Conservation (phyloP, 495 filamentous ascomycete species). For the Aspergillus affinis region DNA sequence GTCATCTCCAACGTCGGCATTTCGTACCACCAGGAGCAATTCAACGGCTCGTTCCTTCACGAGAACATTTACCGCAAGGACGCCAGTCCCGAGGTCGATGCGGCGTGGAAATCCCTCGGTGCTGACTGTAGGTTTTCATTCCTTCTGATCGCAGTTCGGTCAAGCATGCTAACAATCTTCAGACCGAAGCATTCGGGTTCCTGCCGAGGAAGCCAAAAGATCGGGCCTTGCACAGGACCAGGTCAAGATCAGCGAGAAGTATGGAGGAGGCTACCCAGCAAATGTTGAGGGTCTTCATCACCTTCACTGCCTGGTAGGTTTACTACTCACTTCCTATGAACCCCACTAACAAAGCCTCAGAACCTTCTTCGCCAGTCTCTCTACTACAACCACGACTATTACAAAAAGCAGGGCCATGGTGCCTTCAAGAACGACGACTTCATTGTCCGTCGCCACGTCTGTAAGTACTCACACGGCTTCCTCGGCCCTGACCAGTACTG, state of each 20-base stretch:
- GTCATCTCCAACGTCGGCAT: neutral
- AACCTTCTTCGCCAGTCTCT: constrained; percentile 56
- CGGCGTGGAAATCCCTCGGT: constrained; percentile 56
- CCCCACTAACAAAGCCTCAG: constrained; percentile 15
- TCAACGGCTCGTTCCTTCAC: constrained; percentile 54
- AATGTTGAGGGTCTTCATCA: constrained; percentile 60
- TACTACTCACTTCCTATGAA: neutral
- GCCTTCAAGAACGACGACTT: constrained; percentile 52
- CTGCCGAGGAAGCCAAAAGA: constrained; percentile 33
- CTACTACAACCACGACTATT: constrained; percentile 59
- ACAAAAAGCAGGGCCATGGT: constrained; percentile 43
- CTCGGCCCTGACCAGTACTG: neutral
- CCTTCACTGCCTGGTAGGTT: constrained; percentile 52
- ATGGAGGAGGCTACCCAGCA: constrained; percentile 55
- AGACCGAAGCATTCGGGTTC: constrained; percentile 43
- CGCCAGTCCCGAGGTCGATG: constrained; percentile 56
- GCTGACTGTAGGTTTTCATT: constrained; percentile 41
- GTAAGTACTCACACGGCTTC: constrained; percentile 22
- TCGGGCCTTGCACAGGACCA: constrained; percentile 47
- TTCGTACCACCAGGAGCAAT: constrained; percentile 21
- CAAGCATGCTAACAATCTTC: neutral
- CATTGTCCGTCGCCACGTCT: constrained; percentile 51
- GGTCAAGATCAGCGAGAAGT: constrained; percentile 50
- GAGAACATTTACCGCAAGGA: constrained; percentile 52
- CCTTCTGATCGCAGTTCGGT: no score